Percentiles rank a stretch among this genome's conserved stretches.
Conservation (phyloP, 2,329 filamentous ascomycete species). For the Paecilomyces dactylethromorphus region DNA sequence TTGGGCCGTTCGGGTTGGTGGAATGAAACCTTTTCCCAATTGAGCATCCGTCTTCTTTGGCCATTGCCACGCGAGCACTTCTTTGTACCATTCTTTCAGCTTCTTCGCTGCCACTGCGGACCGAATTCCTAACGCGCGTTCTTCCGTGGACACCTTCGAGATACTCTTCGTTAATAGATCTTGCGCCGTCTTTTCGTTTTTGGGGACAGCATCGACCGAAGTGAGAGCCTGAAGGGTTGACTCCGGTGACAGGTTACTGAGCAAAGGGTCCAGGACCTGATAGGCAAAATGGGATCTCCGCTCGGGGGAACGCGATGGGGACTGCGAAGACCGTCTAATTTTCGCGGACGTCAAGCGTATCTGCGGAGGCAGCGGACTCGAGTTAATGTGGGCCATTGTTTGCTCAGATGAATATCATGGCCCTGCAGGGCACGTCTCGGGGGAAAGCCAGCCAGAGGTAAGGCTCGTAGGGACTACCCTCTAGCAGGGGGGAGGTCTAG, state of each 20-base stretch:
- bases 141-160: conserved; percentile 47
- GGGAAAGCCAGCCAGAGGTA: background rate
- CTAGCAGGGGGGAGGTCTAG: background rate
- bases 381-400: conserved; percentile 16
- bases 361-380: conserved; percentile 22
- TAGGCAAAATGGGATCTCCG: conserved; percentile 28
- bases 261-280: conserved; percentile 39
- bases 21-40: conserved; percentile 36
- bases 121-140: conserved; percentile 53
- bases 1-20: conserved; percentile 13
- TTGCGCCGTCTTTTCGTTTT: conserved; percentile 29
- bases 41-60: conserved; percentile 32
- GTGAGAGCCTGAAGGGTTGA: conserved; percentile 47
- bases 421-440: background rate
- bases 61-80: conserved; percentile 57
- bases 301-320: conserved; percentile 32
- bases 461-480: background rate
- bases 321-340: conserved; percentile 23
- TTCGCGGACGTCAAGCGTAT: conserved; percentile 21
- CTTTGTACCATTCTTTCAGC: conserved; percentile 51
- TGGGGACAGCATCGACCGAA: conserved; percentile 33
- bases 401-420: background rate
- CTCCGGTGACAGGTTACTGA: conserved; percentile 49
- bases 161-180: conserved; percentile 44
- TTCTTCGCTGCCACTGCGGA: conserved; percentile 55